These are phyloP conservation scores for Fusarium newnesense DNA, from an alignment of 2,329 filamentous ascomycete species.

Conservation along the genomic window DNA sequence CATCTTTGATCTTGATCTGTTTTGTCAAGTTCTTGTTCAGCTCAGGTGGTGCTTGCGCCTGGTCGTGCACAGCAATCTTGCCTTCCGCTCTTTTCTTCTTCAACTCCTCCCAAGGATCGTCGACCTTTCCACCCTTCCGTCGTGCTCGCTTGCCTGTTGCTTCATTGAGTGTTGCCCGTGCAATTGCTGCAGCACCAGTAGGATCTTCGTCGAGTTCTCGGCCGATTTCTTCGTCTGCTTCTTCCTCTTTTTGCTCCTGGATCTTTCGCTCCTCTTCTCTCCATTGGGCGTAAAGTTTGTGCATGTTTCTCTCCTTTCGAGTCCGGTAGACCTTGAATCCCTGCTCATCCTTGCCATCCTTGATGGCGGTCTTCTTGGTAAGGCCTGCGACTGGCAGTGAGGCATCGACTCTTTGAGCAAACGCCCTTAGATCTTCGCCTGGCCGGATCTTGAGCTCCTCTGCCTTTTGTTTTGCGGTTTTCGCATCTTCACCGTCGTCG, in stretches of 20 bases:
- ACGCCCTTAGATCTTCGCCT: conserved; percentile 85
- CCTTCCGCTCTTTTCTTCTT: conserved; percentile 71
- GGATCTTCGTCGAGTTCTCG: conserved; percentile 70
- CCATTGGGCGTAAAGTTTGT: conserved; percentile 83
- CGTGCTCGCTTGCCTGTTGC: conserved; percentile 53
- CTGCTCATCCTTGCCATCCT: conserved; percentile 69
- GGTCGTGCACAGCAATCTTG: conserved; percentile 62
- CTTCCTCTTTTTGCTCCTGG: conserved; percentile 72
- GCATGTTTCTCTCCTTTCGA: conserved; percentile 85
- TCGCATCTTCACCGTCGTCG: conserved; percentile 70
- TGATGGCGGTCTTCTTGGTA: conserved; percentile 66
- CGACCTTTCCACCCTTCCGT: conserved; percentile 62
- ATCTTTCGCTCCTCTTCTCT: conserved; percentile 72
- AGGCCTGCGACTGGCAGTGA: conserved; percentile 81
- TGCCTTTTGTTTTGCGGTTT: conserved; percentile 38
- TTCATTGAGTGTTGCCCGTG: conserved; percentile 54
- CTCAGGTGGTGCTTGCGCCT: conserved; percentile 80
- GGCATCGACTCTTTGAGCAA: conserved; percentile 83
- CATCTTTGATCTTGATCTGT: conserved; percentile 49
- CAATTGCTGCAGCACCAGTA: conserved; percentile 58
- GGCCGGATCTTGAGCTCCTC: conserved; percentile 76
- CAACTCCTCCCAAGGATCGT: conserved; percentile 82
- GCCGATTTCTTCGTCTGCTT: conserved; percentile 71
- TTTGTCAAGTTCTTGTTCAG: conserved; percentile 63
- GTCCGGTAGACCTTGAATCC: conserved; percentile 77